These are phyloP conservation scores for Protoeuglena noctilucae DNA, from an alignment of 139 green algal species.

Conservation along the genomic window DNA sequence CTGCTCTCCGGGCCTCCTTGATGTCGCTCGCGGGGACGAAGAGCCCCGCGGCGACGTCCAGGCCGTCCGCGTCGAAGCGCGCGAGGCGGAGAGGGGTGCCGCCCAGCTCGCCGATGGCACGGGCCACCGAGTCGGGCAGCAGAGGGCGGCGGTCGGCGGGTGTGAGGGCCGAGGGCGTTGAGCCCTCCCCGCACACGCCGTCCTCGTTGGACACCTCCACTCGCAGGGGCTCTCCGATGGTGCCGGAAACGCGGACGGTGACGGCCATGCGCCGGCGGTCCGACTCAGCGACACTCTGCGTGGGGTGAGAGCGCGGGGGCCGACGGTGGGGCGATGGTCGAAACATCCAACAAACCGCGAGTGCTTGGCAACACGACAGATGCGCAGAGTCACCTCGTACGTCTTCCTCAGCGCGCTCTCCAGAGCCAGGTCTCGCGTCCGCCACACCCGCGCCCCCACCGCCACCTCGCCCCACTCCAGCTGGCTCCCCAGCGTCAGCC, in stretches of 20 bases:
- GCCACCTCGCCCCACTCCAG: neutral
- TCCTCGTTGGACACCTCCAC: slow-evolving; percentile 18
- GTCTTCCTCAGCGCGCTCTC: slow-evolving; percentile 11
- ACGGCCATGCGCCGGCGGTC: slow-evolving; percentile 24
- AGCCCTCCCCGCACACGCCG: slow-evolving; percentile 2
- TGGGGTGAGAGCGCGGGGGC: too few relatives aligned
- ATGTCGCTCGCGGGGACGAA: slow-evolving; percentile 11
- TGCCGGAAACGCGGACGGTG: slow-evolving; percentile 15
- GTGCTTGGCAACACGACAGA: too few relatives aligned
- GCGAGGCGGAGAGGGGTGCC: slow-evolving; percentile 19
- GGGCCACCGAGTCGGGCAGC: slow-evolving; percentile 17
- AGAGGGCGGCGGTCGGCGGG: slow-evolving; percentile 16
- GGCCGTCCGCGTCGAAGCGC: slow-evolving; percentile 18
- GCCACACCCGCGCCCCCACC: slow-evolving; percentile 47
- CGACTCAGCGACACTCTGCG: slow-evolving; percentile 13
- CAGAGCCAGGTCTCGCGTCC: slow-evolving; percentile 33
- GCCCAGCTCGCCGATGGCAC: slow-evolving; percentile 34
- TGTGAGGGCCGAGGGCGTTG: neutral
- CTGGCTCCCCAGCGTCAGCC: too few relatives aligned
- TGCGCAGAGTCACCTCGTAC: too few relatives aligned
- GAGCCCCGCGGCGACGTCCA: slow-evolving; percentile 7
- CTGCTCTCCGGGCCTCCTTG: slow-evolving; percentile 27
- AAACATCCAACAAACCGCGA: too few relatives aligned
- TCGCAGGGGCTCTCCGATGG: slow-evolving; percentile 20
- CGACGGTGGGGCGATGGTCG: too few relatives aligned